phyloP scores from a whole-genome alignment of 2,329 filamentous ascomycete genomes.

The Drechslerella coelobrocha region DNA sequence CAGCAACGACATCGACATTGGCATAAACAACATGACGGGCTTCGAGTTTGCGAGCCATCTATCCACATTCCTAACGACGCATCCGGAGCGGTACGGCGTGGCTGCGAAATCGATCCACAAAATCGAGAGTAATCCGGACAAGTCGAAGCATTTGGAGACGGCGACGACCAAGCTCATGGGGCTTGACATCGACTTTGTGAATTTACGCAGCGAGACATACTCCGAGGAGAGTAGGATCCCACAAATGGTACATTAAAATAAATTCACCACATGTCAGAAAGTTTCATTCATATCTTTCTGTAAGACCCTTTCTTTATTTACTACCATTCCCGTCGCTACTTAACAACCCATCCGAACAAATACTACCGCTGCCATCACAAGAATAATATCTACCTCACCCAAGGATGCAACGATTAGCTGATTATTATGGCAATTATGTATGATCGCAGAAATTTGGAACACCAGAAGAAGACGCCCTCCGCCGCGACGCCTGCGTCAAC shows the following conservation, averaged over 20 bases:
- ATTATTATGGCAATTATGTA: neutral
- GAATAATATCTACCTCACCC: too few relatives aligned
- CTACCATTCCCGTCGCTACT: too few relatives aligned
- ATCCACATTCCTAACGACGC: slow-evolving; percentile 71
- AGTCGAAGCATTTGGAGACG: slow-evolving; percentile 94
- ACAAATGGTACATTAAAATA: slow-evolving; percentile 66
- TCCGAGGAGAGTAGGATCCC: slow-evolving; percentile 87
- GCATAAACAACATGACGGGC: slow-evolving; percentile 85
- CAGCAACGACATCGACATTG: slow-evolving; percentile 83
- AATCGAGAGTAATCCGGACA: slow-evolving; percentile 89
- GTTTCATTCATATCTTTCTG: too few relatives aligned
- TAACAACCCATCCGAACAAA: too few relatives aligned
- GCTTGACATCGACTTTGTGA: slow-evolving; percentile 91
- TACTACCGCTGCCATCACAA: too few relatives aligned
- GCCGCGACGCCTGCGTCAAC: slow-evolving; percentile 92
- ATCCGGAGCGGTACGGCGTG: slow-evolving; percentile 69
- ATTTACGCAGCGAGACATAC: slow-evolving; percentile 90
- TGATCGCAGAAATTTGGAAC: slow-evolving; percentile 74
- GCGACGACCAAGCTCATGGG: slow-evolving; percentile 84
- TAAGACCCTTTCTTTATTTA: too few relatives aligned
- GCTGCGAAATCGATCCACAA: slow-evolving; percentile 75
- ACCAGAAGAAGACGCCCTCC: slow-evolving; percentile 83
- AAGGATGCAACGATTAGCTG: neutral
- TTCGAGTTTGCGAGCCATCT: slow-evolving; percentile 75
- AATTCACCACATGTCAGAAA: too few relatives aligned